Conservation (phyloP, 495 filamentous ascomycete species). For the Podospora australis region DNA sequence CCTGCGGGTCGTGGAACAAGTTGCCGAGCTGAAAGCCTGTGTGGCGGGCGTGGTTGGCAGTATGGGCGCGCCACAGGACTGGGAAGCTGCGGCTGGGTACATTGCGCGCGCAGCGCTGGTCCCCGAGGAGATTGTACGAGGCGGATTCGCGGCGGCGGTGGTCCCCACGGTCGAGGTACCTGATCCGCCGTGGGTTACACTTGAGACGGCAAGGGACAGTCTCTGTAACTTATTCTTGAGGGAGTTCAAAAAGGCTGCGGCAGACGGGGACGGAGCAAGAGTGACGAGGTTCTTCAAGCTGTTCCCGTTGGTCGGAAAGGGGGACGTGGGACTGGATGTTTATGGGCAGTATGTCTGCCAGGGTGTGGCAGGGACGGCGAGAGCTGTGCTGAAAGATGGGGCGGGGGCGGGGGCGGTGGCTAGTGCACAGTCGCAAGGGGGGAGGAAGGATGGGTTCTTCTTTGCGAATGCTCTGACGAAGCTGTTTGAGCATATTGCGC, state of each 20-base stretch:
- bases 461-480: slow-evolving; percentile 87
- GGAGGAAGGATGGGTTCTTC: slow-evolving; percentile 67
- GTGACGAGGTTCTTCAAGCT: slow-evolving; percentile 97
- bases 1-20: slow-evolving; percentile 87
- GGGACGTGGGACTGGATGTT: slow-evolving; percentile 83
- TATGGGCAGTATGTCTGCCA: slow-evolving; percentile 94
- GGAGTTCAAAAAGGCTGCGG: slow-evolving; percentile 90
- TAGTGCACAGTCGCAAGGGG: slow-evolving; percentile 37
- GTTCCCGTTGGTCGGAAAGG: slow-evolving; percentile 88
- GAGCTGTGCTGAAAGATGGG: slow-evolving; percentile 66
- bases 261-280: slow-evolving; percentile 73
- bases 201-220: slow-evolving; percentile 79
- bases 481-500: slow-evolving; percentile 93
- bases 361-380: slow-evolving; percentile 77
- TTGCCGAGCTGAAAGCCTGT: slow-evolving; percentile 91
- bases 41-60: slow-evolving; percentile 90
- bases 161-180: slow-evolving; percentile 95
- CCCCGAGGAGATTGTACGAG: slow-evolving; percentile 67
- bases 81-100: slow-evolving; percentile 92
- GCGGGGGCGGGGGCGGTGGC: too few species aligned
- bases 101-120: slow-evolving; percentile 75
- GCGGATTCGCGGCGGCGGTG: slow-evolving; percentile 85
- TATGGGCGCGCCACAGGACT: slow-evolving; percentile 97
- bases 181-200: slow-evolving; percentile 78
- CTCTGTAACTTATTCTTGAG: slow-evolving; percentile 83